Base-by-base conservation (phyloP, 1,284 basidiomycete genomes). In the Apiotrichum domesticum region DNA sequence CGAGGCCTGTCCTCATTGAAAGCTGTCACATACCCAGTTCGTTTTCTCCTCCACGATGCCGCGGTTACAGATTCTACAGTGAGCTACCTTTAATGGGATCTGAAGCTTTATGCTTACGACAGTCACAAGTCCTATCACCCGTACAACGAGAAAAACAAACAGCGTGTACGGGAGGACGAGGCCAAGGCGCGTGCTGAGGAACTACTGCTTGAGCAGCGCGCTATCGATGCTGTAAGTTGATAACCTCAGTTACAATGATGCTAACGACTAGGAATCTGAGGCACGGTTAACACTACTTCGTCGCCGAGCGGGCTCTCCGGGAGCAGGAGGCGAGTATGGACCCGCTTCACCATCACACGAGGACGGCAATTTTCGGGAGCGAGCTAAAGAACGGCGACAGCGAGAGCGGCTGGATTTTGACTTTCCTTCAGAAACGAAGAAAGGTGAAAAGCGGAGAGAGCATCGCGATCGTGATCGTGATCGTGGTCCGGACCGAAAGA, bases 91-190 rank as follows among this genome's bases (percentile, higher is more conserved):
- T 11, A 5, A 3, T 9, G 21, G 5, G 47, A 29, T 3, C 43
- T 1, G 7, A 7, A 15, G 9, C 41, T 42, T 3, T 7, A 11
- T 33, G 33, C 52, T 59, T 29, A 55, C 35, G 43, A 13, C 56
- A 77, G 73, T 35, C 77, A 78, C 62, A 78, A 78, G 56, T 77
- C 75, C 6, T 78, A 78, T 55, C 77, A 78, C 48, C 76, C 76
- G 0, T 78, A 78, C 54, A 66, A 72, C 13, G 76, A 77, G 62
- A 73, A 70, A 64, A 78, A 78, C 67, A 78, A 78, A 64, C 71
- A 74, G 58, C 65, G 72, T 41, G 77, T 78, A 13, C 63, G 76
- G 15, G 71, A 77, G 51, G 77, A 78, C 58, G 77, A 78, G 63
- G 73, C 70, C 10, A 65, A 66, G 57, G 75, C 76, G 14, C 56